Evolutionary conservation across 768 basidiomycete genomes (phyloP).

Genomic region (Hydnum rufescens): DNA sequence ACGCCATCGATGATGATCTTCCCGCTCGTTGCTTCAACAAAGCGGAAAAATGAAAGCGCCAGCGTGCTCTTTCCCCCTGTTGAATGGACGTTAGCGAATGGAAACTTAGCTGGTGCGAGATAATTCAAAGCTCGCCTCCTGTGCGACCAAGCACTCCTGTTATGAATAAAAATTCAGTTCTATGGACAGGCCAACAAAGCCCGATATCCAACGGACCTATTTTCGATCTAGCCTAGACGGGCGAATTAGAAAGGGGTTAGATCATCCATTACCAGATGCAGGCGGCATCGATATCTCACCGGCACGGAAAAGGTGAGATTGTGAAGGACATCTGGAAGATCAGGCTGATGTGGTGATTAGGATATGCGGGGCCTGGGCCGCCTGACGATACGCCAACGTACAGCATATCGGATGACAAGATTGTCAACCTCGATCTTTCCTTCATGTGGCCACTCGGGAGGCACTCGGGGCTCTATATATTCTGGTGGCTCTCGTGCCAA

Average conservation of each 20-base stretch:
- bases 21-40: slow-evolving; percentile 71
- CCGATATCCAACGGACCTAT: slow-evolving; percentile 3
- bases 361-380: not conserved
- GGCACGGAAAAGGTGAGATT: slow-evolving; percentile 47
- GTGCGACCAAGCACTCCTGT: slow-evolving; percentile 35
- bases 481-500: slow-evolving; percentile 60
- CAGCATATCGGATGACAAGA: slow-evolving; percentile 16
- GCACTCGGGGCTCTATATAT: slow-evolving; percentile 70
- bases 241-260: not conserved
- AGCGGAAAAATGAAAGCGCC: slow-evolving; percentile 72
- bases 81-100: not conserved
- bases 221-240: slow-evolving; percentile 5
- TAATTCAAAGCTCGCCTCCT: slow-evolving; percentile 13
- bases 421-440: slow-evolving; percentile 15
- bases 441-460: slow-evolving; percentile 53
- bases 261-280: not conserved
- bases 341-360: slow-evolving; percentile 31
- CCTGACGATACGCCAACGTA: slow-evolving; percentile 6
- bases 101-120: no score
- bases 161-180: no score
- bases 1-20: slow-evolving; percentile 56
- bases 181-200: no score
- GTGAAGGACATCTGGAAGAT: slow-evolving; percentile 73
- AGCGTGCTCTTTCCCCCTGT: slow-evolving; percentile 13
- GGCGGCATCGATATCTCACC: not conserved